Evolutionary conservation across 228 moss, liverwort and hornwort genomes (phyloP), one percentile per base, ranked within the genome.

Genomic region (Sphagnum magellanicum): DNA sequence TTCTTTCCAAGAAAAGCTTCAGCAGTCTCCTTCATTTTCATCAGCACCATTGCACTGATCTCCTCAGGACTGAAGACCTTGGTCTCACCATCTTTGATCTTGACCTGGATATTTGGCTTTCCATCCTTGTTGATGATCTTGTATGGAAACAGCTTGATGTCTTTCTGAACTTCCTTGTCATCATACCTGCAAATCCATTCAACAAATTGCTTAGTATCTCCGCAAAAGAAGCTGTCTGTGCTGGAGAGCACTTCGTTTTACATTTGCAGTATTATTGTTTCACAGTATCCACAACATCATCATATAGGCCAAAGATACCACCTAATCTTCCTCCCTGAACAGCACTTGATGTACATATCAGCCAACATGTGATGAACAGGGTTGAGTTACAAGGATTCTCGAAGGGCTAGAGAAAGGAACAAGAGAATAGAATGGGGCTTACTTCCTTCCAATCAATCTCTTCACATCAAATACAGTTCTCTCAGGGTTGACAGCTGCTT

Each of bases 21-120:
- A 15, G 86, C 86, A 0, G 82, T 86, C 71, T 82, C 86, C 70
- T 86, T 94, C 94, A 94, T 94, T 67, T 94, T 94, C 0, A 71
- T 64, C 68, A 93, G n/a, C 57, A 86, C 67, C 86, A 86, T 86
- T 55, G 86, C 86, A 60, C 86, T 86, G 63, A 86, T 70, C 52
- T 86, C 82, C 71, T 86, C 86, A 4, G 86, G 86, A 15, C 86
- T 86, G 72, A 86, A 86, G 4, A 86, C 73, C 75, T 86, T 82
- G 0, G 74, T 73, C 61, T 82, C 86, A 5, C 72, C 86, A 60
- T 66, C 65, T 70, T 82, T 82, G 4, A 82, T 70, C 64, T 68
- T 68, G 4, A 86, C 82, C 59, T 82, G 79, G 6, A 86, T 78
- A 67, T 86, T 73, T 1, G 86, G 86, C 69, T 86, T 86, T 4